phyloP scores from a whole-genome alignment of 2,329 filamentous ascomycete species.

The Neofusicoccum kwambonambiense region DNA sequence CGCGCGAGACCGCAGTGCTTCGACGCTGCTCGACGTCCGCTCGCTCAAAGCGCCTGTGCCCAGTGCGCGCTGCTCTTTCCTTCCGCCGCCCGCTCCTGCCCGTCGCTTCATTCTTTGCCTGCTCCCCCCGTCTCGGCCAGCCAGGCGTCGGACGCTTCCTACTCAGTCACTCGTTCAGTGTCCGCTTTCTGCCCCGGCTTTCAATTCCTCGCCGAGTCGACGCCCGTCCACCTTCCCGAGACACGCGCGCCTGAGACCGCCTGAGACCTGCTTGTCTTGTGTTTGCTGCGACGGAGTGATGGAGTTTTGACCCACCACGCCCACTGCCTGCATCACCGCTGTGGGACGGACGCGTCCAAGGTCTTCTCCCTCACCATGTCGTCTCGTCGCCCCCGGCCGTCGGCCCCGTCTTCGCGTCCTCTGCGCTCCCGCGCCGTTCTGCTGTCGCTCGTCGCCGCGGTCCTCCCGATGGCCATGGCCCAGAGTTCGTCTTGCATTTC shows the following conservation, averaged over 20 bases:
- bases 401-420: background rate
- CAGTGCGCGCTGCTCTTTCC: background rate
- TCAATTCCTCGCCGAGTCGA: too few species aligned
- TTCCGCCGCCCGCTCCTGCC: conserved; percentile 11
- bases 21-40: background rate
- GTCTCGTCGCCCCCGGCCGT: background rate
- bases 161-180: conserved; percentile 15
- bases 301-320: conserved; percentile 7
- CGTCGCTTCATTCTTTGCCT: background rate
- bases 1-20: background rate
- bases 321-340: conserved; percentile 4
- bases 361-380: background rate
- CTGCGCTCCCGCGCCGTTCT: background rate
- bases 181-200: background rate
- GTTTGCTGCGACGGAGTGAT: conserved; percentile 1
- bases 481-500: conserved; percentile 57
- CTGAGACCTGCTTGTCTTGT: background rate
- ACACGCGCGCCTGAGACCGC: background rate
- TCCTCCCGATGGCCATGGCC: background rate
- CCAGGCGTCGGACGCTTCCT: conserved; percentile 13
- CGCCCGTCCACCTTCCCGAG: background rate
- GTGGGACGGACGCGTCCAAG: conserved; percentile 4
- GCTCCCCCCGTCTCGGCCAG: background rate
- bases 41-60: background rate
- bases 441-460: background rate